Conservation (phyloP, 306 rosid genomes). For the Ormosia emarginata region DNA sequence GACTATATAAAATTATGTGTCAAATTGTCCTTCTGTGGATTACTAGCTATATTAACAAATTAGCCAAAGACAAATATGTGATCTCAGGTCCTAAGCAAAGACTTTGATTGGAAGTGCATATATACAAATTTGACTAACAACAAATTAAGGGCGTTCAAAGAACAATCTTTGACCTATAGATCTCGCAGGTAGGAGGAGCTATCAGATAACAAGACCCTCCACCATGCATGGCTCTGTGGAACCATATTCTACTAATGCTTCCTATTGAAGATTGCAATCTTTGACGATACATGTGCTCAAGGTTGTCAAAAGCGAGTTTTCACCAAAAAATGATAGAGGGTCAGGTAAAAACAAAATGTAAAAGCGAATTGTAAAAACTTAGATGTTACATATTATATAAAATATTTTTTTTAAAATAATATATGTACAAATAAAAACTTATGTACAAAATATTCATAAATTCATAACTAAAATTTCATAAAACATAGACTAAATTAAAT, state of each 20-base stretch:
- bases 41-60: conserved; percentile 10
- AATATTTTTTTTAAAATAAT: too few species aligned
- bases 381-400: too few species aligned
- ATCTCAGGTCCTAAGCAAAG: conserved; percentile 33
- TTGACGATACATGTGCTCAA: conserved; percentile 21
- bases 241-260: conserved; percentile 21
- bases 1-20: neutral
- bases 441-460: too few species aligned
- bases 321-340: too few species aligned
- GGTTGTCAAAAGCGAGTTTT: too few species aligned
- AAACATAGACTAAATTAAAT: too few species aligned
- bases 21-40: neutral
- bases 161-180: conserved; percentile 70
- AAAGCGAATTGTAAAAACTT: too few species aligned
- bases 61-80: conserved; percentile 25
- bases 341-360: too few species aligned
- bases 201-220: conserved; percentile 41
- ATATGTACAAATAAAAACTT: too few species aligned
- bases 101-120: conserved; percentile 25
- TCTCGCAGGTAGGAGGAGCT: conserved; percentile 49
- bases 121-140: conserved; percentile 21
- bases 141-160: conserved; percentile 29
- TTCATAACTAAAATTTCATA: too few species aligned
- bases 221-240: conserved; percentile 31
- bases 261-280: conserved; percentile 27